Evolutionary conservation across 805 yeast species (phyloP), one percentile per base, ranked within the genome.

Genomic region (Nakazawaea pomicola): DNA sequence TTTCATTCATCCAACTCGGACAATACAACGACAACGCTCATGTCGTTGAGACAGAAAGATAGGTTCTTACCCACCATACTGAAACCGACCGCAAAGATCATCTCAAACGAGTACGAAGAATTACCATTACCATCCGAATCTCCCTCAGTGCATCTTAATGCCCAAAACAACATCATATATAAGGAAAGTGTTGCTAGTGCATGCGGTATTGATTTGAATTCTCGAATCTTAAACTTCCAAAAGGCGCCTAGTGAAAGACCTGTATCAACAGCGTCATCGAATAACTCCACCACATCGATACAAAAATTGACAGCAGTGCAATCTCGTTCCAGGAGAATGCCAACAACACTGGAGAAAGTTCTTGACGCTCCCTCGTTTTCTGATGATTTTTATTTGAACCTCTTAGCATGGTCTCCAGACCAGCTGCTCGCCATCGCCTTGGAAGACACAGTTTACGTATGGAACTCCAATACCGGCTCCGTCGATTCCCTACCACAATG

Each of bases 351-450:
- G 1, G 96, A 87, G 49, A 74, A 95, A 48, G 95, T 93, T 1
- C 68, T 93, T 30, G 99, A 93, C 63, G 99, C 98, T 0, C 99
- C 99, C 0, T 96, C 96, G 0, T 72, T 90, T 44, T 73, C 83
- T 17, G 96, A 93, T 60, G 99, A 93, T 64, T 93, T 89, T 60
- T 93, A 91, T 58, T 70, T 89, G 40, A 89, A 89, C 55, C 67
- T 91, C 30, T 60, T 93, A 40, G 78, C 89, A 46, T 93, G 99
- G 98, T 89, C 96, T 6, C 65, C 67, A 48, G 77, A 80, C 23
- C 88, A 91, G 58, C 67, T 81, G 33, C 67, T 93, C 24, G 97
- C 96, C 1, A 84, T 93, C 55, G 99, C 96, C 1, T 67, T 93
- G 38, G 95, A 83, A 41, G 78, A 76, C 43, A 70, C 83, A 3